These are phyloP conservation scores for Trametopsis cervina DNA, from an alignment of 768 basidiomycete genomes.

Conservation along the genomic window DNA sequence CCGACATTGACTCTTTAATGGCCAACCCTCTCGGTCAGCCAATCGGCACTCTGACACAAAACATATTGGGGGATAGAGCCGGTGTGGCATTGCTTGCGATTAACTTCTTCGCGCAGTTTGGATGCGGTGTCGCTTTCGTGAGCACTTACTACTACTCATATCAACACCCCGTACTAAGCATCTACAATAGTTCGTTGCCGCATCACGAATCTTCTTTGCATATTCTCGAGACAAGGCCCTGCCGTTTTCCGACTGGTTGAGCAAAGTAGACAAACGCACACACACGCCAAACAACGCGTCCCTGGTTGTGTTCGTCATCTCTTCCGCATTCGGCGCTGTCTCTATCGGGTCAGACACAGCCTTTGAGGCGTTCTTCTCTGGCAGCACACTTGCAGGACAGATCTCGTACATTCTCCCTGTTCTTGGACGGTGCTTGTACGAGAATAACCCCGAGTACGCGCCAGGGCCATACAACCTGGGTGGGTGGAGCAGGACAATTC, in stretches of 20 bases:
- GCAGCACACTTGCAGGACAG: slow-evolving; percentile 12
- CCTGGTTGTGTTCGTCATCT: slow-evolving; percentile 11
- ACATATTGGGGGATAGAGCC: slow-evolving; percentile 11
- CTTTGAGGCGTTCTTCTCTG: slow-evolving; percentile 16
- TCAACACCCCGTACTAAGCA: background rate
- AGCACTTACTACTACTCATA: background rate
- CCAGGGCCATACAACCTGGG: slow-evolving; percentile 20
- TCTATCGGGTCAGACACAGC: slow-evolving; percentile 13
- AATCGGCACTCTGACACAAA: slow-evolving; percentile 12
- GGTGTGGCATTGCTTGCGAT: slow-evolving; percentile 13
- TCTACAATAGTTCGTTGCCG: slow-evolving; percentile 12
- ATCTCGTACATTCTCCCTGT: slow-evolving; percentile 15
- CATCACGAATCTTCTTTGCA: slow-evolving; percentile 15
- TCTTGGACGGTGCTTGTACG: slow-evolving; percentile 14
- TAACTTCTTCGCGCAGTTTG: slow-evolving; percentile 15
- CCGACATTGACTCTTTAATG: slow-evolving; percentile 13
- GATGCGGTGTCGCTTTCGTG: slow-evolving; percentile 15
- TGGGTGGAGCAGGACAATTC: slow-evolving; percentile 11
- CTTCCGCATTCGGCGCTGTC: slow-evolving; percentile 14
- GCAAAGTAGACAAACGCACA: slow-evolving; percentile 11
- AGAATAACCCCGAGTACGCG: slow-evolving; percentile 13
- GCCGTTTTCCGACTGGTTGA: slow-evolving; percentile 14
- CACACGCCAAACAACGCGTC: slow-evolving; percentile 16
- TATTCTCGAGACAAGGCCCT: slow-evolving; percentile 15
- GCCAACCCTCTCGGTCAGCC: slow-evolving; percentile 16